Conservation (phyloP, 441 rosid genomes). For the Adansonia rubrostipa region DNA sequence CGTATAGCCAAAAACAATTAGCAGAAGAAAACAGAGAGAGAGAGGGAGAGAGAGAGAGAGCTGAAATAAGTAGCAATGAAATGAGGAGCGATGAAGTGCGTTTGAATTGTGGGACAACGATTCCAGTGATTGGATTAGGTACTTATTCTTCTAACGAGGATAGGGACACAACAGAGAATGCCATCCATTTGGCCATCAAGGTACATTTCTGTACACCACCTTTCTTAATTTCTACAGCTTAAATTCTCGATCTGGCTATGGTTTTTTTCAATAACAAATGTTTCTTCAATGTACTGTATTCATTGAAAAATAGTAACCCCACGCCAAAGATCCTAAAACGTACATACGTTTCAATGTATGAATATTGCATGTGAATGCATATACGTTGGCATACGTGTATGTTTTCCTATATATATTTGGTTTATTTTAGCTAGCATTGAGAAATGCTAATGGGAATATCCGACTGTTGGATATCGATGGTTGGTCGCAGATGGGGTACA, state of each 20-base stretch:
- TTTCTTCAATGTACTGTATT: too few species aligned
- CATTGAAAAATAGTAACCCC: too few species aligned
- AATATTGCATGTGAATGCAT: background rate
- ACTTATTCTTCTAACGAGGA: slow-evolving; percentile 63
- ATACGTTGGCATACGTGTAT: too few species aligned
- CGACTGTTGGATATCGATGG: background rate
- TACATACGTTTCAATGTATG: background rate
- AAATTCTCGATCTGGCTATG: too few species aligned
- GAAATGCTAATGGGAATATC: too few species aligned
- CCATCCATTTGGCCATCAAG: slow-evolving; percentile 67
- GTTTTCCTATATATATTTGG: background rate
- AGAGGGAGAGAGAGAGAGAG: slow-evolving; percentile 22
- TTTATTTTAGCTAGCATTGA: slow-evolving; percentile 18
- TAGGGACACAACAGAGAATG: slow-evolving; percentile 52
- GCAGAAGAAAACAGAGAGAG: background rate
- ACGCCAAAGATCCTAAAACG: background rate
- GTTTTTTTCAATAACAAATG: too few species aligned
- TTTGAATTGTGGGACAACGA: slow-evolving; percentile 62
- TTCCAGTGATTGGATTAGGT: slow-evolving; percentile 79
- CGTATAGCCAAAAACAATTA: background rate
- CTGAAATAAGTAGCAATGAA: background rate
- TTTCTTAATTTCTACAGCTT: background rate
- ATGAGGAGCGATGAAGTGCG: slow-evolving; percentile 51
- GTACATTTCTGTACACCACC: slow-evolving; percentile 38
- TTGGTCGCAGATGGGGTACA: slow-evolving; percentile 67